Base-by-base conservation (phyloP, 2,329 filamentous ascomycete genomes). In the Aaosphaeria pasadenensis region DNA sequence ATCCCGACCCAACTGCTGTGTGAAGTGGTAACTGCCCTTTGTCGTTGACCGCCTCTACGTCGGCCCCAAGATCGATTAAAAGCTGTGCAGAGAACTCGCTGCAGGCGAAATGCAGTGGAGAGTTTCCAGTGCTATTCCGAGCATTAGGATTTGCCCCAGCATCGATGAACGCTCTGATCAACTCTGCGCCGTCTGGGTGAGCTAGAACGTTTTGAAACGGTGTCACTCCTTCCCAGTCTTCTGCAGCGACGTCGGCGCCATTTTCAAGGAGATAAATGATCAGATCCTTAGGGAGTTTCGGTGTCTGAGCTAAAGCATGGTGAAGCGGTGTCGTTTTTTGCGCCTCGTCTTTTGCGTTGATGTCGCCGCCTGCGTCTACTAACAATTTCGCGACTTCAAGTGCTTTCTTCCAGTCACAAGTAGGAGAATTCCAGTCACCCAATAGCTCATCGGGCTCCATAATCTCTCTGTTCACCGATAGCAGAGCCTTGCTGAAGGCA, bases 41-140 rank as follows among this genome's bases (percentile, higher is more conserved):
- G 24, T 39, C 44, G 13, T 50, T 39, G 40, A 39, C 46, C 7
- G 47, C 43, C 41, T 50, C 47, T 28, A 50, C 28, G 17, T 43
- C 41, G 39, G 39, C 39, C 7, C 39, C 39, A 3, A 11, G 9
- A 17, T 40, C 39, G 17, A 40, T n/a, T 11, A 40, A 24, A 11
- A 40, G 7, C 7, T 40, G 11, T 28, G 24, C 39, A 33, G 43
- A 45, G 7, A 9, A 9, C 7, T 36, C 9, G n/a, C 9, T 36
- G n/a, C 33, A 36, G 33, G 33, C 33, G 33, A n/a, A 36, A n/a
- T 36, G 33, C 7, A 36, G 33, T 9, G 33, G 33, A 9, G 33
- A 9, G 9, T 36, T n/a, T n/a, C 33, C 7, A 36, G 33, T 36
- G 9, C n/a, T n/a, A 36, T 9, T 36, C n/a, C 33, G 7, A n/a